Conservation (phyloP, 2,329 filamentous ascomycete species). For the Diaporthe eres region DNA sequence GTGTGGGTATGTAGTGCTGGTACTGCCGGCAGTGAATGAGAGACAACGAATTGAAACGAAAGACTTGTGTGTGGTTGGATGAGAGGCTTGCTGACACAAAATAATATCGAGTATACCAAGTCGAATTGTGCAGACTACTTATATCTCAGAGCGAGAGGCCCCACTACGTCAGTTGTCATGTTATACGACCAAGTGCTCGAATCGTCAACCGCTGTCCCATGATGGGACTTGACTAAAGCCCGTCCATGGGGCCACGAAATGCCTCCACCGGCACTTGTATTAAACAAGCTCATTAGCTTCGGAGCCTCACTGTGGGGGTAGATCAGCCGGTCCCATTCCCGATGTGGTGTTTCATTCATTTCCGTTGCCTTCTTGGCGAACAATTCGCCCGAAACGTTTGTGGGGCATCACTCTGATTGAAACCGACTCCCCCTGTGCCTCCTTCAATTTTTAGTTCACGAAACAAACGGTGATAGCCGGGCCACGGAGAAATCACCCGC, state of each 20-base stretch:
- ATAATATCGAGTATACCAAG: not conserved
- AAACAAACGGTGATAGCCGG: slow-evolving; percentile 6
- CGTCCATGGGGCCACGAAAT: slow-evolving; percentile 11
- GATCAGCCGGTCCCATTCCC: slow-evolving; percentile 21
- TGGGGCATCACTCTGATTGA: slow-evolving; percentile 15
- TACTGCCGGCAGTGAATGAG: slow-evolving; percentile 39
- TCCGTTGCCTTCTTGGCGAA: slow-evolving; percentile 7
- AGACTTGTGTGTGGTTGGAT: slow-evolving; percentile 1
- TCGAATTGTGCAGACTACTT: slow-evolving; percentile 15
- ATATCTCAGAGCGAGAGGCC: not conserved
- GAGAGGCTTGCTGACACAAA: slow-evolving; percentile 20
- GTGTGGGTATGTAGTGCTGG: not conserved
- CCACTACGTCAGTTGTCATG: slow-evolving; percentile 16
- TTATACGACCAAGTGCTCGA: not conserved
- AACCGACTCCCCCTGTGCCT: not conserved
- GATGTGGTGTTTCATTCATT: slow-evolving; percentile 20
- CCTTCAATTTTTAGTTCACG: slow-evolving; percentile 1
- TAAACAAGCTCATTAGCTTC: slow-evolving; percentile 30
- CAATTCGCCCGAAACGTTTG: slow-evolving; percentile 23
- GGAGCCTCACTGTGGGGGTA: slow-evolving; percentile 5
- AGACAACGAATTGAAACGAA: slow-evolving; percentile 18
- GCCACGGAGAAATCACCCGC: slow-evolving; percentile 15
- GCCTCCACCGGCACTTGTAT: slow-evolving; percentile 22
- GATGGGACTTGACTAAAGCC: slow-evolving; percentile 23
- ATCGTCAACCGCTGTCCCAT: slow-evolving; percentile 23